Base-by-base conservation (phyloP, 2,329 filamentous ascomycete genomes). In the Claviceps humidiphila region DNA sequence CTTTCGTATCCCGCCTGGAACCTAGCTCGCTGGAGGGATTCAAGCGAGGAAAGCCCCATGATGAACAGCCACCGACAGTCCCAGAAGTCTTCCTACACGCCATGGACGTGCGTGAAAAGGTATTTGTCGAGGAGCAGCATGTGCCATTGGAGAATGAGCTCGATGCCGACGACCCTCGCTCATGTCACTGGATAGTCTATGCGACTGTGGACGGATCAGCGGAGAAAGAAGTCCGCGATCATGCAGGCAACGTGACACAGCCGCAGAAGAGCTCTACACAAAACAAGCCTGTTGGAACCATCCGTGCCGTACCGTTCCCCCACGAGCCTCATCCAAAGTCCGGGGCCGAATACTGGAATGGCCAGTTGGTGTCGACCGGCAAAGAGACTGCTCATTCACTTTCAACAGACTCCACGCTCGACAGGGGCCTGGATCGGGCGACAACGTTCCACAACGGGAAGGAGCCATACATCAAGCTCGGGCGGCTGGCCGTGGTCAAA, bases 121-220 rank as follows among this genome's bases (percentile, higher is more conserved):
- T 85, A 51, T 85, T 82, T 59, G 76, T 84, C 24, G 40, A 68
- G 7, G 82, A 84, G 60, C 81, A 85, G 60, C 59, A 66, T 0
- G 71, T 81, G 14, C 73, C 77, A 0, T 66, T 81, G 1, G 80
- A 85, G 40, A 79, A 81, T 57, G 90, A 97, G 66, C 76, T 88
- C 58, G 91, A 96, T 70, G 70, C 75, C 1, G 89, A 96, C 64
- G 91, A 97, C 65, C 58, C 76, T 1, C 78, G 87, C 39, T 84
- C 81, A 58, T 91, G 84, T 69, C 89, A 96, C 67, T 95, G 88
- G 86, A 84, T 95, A 34, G 74, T 84, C n/a, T 95, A 95, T 67
- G 80, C 81, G 47, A 81, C 76, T 16, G 74, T 85, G 52, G 76
- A 76, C 51, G 71, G 68, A 48, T 68, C 64, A 3, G 67, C 69